Percentiles rank a stretch among this genome's conserved stretches.
Conservation (phyloP, 2,329 filamentous ascomycete species). For the Dothiorella sarmentorum region DNA sequence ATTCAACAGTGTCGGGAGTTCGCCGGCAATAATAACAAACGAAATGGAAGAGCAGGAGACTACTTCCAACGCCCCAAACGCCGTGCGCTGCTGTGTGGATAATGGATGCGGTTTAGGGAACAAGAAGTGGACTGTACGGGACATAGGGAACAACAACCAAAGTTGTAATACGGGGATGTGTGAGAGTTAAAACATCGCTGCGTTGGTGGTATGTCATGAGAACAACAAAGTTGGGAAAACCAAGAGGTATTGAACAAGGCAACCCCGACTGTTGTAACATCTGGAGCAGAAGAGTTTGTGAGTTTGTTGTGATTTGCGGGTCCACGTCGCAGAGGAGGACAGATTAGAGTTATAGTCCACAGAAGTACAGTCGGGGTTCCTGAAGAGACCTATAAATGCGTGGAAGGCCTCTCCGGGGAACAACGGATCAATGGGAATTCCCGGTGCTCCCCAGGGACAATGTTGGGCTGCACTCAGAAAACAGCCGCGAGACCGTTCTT, state of each 20-base stretch:
- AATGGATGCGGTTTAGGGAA: slow-evolving; percentile 11
- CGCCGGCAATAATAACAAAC: background rate
- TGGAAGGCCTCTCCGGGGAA: background rate
- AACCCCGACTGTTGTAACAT: slow-evolving; percentile 2
- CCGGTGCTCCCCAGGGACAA: background rate
- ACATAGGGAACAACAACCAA: slow-evolving; percentile 15
- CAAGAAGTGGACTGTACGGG: background rate
- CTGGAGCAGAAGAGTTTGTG: background rate
- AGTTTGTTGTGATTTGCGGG: background rate
- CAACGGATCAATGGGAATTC: background rate
- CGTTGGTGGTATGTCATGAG: slow-evolving; percentile 14
- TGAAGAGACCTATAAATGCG: background rate
- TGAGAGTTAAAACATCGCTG: slow-evolving; percentile 13
- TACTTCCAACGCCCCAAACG: slow-evolving; percentile 14
- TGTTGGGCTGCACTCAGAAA: slow-evolving; percentile 54
- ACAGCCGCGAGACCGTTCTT: slow-evolving; percentile 90
- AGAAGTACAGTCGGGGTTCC: background rate
- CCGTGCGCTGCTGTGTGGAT: slow-evolving; percentile 14
- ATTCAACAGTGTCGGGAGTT: background rate
- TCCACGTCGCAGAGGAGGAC: background rate
- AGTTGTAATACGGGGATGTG: slow-evolving; percentile 3
- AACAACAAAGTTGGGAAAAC: slow-evolving; percentile 10
- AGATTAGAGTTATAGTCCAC: background rate
- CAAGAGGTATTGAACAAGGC: background rate
- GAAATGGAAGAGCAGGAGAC: slow-evolving; percentile 12